These are phyloP conservation scores for Xylaria sp. DNA, from an alignment of 2,329 filamentous ascomycete species.

Conservation along the genomic window DNA sequence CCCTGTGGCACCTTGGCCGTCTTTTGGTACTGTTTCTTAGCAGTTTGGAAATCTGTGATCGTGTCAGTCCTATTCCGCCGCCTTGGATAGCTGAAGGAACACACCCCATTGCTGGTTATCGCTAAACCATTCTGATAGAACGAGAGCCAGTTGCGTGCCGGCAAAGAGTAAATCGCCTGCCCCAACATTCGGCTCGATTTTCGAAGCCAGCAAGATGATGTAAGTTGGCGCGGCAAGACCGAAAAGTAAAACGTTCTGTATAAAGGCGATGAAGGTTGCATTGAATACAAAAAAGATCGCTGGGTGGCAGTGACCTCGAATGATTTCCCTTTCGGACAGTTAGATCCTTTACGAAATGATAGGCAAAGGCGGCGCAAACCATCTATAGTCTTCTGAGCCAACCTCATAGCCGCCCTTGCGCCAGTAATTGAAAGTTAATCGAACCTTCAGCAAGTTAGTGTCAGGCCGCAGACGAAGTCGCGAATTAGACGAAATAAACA, in stretches of 20 bases:
- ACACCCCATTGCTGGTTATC: conserved; percentile 93
- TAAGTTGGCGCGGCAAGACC: conserved; percentile 82
- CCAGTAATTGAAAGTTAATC: conserved; percentile 97
- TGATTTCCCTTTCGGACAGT: conserved; percentile 66
- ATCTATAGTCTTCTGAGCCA: conserved; percentile 95
- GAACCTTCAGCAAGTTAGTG: conserved; percentile 60
- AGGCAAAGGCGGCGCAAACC: conserved; percentile 55
- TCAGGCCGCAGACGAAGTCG: not conserved
- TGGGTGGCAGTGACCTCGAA: conserved; percentile 72
- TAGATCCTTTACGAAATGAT: conserved; percentile 30
- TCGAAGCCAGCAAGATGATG: conserved; percentile 77
- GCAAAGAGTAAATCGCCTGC: conserved; percentile 61
- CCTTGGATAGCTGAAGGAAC: conserved; percentile 40
- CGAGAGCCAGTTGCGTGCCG: conserved; percentile 58
- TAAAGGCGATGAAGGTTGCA: conserved; percentile 85
- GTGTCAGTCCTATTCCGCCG: conserved; percentile 32
- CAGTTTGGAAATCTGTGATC: conserved; percentile 75
- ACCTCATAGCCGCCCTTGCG: conserved; percentile 89
- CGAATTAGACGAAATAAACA: conserved; percentile 48
- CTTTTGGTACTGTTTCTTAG: conserved; percentile 79
- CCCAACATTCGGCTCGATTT: conserved; percentile 63
- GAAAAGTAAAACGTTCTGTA: conserved; percentile 85
- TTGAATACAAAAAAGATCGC: conserved; percentile 85
- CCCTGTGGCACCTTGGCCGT: conserved; percentile 74
- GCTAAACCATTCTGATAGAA: conserved; percentile 78